Percentiles rank a stretch among this genome's conserved stretches.
These are phyloP conservation scores for Tubosaeta sp. DNA, from an alignment of 768 basidiomycete genomes.

Conservation along the genomic window DNA sequence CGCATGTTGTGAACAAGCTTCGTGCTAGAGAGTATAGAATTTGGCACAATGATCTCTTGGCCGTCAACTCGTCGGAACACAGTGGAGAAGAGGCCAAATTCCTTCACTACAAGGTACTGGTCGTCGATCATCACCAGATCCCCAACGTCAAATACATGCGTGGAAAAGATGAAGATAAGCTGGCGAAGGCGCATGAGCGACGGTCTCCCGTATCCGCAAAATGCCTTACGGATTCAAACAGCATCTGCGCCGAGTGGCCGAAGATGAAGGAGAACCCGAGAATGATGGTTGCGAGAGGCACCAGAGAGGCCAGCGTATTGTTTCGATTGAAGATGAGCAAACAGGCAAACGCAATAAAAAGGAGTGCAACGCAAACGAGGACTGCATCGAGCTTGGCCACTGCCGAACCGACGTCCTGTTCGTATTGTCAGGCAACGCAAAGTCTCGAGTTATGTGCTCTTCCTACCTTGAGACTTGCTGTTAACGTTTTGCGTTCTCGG, in stretches of 20 bases:
- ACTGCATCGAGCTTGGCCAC: constrained; percentile 79
- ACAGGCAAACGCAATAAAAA: constrained; percentile 62
- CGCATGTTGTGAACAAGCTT: constrained; percentile 79
- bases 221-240: constrained; percentile 67
- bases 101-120: constrained; percentile 46
- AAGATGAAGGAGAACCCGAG: constrained; percentile 85
- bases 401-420: constrained; percentile 64
- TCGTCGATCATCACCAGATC: constrained; percentile 79
- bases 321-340: constrained; percentile 70
- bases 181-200: constrained; percentile 23
- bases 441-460: not conserved
- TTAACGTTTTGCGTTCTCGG: constrained; percentile 68
- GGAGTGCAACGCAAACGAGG: constrained; percentile 51
- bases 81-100: constrained; percentile 79
- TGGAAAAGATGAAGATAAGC: constrained; percentile 84
- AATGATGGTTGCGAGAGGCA: constrained; percentile 75
- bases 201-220: not conserved
- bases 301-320: constrained; percentile 66
- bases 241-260: constrained; percentile 71
- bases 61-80: constrained; percentile 78
- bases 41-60: constrained; percentile 75
- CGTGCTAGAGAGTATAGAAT: constrained; percentile 61
- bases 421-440: constrained; percentile 2
- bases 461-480: constrained; percentile 62
- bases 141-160: constrained; percentile 82